Percentiles rank a stretch among this genome's conserved stretches.
Evolutionary conservation across 1,284 basidiomycete species (phyloP).

Genomic region (Heliocybe sulcata): DNA sequence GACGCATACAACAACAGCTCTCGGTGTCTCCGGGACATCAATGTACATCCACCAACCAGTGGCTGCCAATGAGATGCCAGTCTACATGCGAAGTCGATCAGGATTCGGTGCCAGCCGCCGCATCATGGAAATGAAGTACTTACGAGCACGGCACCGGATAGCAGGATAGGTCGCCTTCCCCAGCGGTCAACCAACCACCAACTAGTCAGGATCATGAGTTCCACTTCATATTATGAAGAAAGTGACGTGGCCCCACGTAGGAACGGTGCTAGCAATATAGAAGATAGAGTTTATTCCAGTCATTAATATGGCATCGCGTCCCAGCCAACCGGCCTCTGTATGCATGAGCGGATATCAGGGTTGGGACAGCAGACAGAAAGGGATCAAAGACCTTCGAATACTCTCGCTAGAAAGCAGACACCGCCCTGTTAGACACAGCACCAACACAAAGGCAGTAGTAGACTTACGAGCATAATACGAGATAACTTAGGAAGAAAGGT

Average conservation of each 20-base stretch:
- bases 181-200: conserved; percentile 95
- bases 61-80: conserved; percentile 70
- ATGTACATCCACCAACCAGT: conserved; percentile 94
- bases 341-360: conserved; percentile 12
- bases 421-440: conserved; percentile 5
- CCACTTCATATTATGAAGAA: conserved; percentile 7
- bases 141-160: conserved; percentile 87
- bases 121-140: conserved; percentile 20
- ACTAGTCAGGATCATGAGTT: conserved; percentile 32
- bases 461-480: conserved; percentile 88
- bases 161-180: conserved; percentile 84
- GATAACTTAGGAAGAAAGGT: conserved; percentile 51
- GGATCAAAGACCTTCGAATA: conserved; percentile 68
- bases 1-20: conserved; percentile 88
- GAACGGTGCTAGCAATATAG: conserved; percentile 79
- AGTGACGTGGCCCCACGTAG: conserved; percentile 48
- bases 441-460: conserved; percentile 7
- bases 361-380: background rate
- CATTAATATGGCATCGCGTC: conserved; percentile 96
- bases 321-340: conserved; percentile 93
- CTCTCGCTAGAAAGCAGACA: conserved; percentile 43
- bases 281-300: conserved; percentile 91
- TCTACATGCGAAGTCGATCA: conserved; percentile 31
- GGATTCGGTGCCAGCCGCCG: conserved; percentile 3
- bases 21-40: conserved; percentile 79